Base-by-base conservation (phyloP, 441 rosid species). In the Corymbia calophylla region DNA sequence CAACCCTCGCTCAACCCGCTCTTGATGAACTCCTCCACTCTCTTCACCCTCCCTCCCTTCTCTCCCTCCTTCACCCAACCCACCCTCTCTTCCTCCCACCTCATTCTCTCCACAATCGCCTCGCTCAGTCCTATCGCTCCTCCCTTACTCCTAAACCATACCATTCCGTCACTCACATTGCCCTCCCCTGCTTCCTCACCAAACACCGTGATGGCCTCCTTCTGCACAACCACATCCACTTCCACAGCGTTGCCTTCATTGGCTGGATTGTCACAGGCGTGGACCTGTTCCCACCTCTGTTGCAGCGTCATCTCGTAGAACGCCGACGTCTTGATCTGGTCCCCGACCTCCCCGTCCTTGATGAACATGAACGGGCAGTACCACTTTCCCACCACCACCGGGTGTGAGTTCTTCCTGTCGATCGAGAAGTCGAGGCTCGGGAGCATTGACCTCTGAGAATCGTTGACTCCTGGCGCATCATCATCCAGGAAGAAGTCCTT, bases 351-450 rank as follows among this genome's bases (percentile, higher is more conserved):
- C 55, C 90, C 92, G 81, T 95, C 96, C 55, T 89, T 64, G 93
- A 95, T 92, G 81, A 95, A 95, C 92, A 95, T 89, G 86, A 94
- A 93, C 7, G 96, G 96, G 86, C 96, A 95, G 89, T 95, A 95
- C 97, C 96, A 95, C 92, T 92, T 92, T 60, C 96, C 96, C 6
- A 95, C 94, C 19, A 92, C 89, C 39, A 90, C 93, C 0, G 91
- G 88, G 29, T 88, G 90, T 3, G 96, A 95, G 58, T 91, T 89
- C 86, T 91, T 91, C 87, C 86, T 89, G 3, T 87, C 66, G 39
- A 92, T 86, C 0, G 91, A 89, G 89, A 94, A 93, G 51, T 86
- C 86, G 14, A 93, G 91, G 31, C 87, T 89, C 19, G 97, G 96
- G 31, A 93, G 95, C 53, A 88, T 93, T 64, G 70, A 64, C 11